phyloP scores from a whole-genome alignment of 2,329 filamentous ascomycete species.

The Aphanocladium album region DNA sequence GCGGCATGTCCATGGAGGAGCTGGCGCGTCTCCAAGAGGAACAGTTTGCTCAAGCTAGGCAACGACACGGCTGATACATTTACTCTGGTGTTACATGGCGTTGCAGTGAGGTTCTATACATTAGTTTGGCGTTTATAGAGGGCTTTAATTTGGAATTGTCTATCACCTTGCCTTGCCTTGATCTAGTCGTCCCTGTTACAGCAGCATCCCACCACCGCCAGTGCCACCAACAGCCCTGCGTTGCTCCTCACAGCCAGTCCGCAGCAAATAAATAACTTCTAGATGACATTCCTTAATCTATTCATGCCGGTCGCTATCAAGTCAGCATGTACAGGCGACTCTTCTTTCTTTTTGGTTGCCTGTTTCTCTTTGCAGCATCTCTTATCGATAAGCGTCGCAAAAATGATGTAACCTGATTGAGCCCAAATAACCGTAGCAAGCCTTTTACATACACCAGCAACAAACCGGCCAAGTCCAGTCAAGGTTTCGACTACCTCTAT shows the following conservation, averaged over 20 bases:
- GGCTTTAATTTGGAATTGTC: not conserved
- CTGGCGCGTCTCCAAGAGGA: slow-evolving; percentile 84
- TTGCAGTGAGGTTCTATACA: not conserved
- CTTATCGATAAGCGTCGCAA: slow-evolving; percentile 8
- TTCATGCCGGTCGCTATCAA: too few species aligned
- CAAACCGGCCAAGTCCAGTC: not conserved
- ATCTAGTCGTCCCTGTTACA: too few species aligned
- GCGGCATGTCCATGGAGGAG: slow-evolving; percentile 86
- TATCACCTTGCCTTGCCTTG: not conserved
- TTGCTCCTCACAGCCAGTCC: too few species aligned
- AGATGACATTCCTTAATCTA: too few species aligned
- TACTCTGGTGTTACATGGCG: not conserved
- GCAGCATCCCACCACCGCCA: too few species aligned
- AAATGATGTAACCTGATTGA: not conserved
- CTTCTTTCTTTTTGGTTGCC: not conserved
- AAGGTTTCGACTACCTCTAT: not conserved
- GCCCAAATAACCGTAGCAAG: not conserved
- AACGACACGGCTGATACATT: slow-evolving; percentile 30
- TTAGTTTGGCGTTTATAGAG: slow-evolving; percentile 13
- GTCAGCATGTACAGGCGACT: too few species aligned
- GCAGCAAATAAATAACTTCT: too few species aligned
- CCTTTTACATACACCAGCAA: not conserved
- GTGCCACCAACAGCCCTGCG: too few species aligned
- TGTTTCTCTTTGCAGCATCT: not conserved
- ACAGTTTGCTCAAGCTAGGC: slow-evolving; percentile 71